These are phyloP conservation scores for Willaertia magna DNA, from an alignment of 208 protist species.

Conservation along the genomic window DNA sequence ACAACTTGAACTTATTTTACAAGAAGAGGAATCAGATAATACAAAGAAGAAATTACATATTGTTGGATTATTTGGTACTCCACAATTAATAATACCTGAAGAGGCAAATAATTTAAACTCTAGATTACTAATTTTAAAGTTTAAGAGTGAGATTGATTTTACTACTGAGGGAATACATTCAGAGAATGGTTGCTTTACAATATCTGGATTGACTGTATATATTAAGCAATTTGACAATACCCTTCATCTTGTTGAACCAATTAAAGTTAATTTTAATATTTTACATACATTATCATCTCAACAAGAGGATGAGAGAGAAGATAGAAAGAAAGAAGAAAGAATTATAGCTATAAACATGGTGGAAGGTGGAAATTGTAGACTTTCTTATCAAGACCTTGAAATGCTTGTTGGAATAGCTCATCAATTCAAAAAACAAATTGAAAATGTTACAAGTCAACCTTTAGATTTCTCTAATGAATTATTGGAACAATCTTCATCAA, in stretches of 20 bases:
- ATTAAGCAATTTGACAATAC: background rate
- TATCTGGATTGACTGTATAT: background rate
- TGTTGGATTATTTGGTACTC: background rate
- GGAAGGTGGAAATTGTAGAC: background rate
- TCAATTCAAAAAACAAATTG: background rate
- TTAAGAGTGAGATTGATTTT: background rate
- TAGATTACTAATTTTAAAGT: background rate
- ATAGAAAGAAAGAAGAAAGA: background rate
- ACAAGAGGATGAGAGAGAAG: background rate
- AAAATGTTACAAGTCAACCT: too few relatives aligned
- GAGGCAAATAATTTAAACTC: background rate
- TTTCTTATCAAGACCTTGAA: background rate
- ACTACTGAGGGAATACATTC: background rate
- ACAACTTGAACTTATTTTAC: background rate
- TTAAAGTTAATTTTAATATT: background rate
- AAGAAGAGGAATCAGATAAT: background rate
- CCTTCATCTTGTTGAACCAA: background rate
- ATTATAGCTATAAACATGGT: background rate
- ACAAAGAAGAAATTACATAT: background rate
- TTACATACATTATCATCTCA: too few relatives aligned
- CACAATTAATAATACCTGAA: background rate
- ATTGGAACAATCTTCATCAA: too few relatives aligned
- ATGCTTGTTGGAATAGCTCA: background rate
- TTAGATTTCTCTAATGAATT: too few relatives aligned
- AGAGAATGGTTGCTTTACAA: background rate